These are phyloP conservation scores for Dioscorea cayenensis DNA, from an alignment of 116 monocot species.

Conservation along the genomic window DNA sequence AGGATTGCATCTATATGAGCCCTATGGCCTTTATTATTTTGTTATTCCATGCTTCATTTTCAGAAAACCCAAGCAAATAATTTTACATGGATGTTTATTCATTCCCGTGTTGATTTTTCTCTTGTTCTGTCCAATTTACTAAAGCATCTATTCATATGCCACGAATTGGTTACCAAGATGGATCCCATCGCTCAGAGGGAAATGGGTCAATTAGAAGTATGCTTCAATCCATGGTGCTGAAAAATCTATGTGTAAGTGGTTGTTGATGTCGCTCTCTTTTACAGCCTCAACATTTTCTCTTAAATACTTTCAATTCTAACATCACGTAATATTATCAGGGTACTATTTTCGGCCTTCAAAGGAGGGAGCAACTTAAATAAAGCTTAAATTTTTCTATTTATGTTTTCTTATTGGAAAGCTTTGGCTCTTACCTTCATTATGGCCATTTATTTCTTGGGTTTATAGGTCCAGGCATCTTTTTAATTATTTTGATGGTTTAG, in stretches of 20 bases:
- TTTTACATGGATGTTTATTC: too few species aligned
- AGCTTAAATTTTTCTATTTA: neutral
- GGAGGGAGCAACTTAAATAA: neutral
- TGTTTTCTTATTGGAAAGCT: too few species aligned
- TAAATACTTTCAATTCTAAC: neutral
- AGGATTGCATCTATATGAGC: too few species aligned
- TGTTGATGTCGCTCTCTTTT: neutral
- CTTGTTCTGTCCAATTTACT: neutral
- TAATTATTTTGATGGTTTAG: too few species aligned
- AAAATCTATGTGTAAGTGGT: constrained; percentile 68
- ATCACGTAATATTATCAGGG: constrained; percentile 13
- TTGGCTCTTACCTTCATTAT: too few species aligned
- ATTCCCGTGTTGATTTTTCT: neutral
- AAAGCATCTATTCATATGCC: constrained; percentile 91
- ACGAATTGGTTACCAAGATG: constrained; percentile 78
- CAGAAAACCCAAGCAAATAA: too few species aligned
- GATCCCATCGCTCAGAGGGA: constrained; percentile 70
- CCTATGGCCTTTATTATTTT: neutral
- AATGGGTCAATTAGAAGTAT: constrained; percentile 99
- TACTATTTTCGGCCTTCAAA: constrained; percentile 29
- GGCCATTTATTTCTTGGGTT: too few species aligned
- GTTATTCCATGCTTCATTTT: neutral
- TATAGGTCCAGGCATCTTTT: too few species aligned
- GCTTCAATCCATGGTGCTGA: constrained; percentile 54
- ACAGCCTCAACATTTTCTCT: neutral